Conservation (phyloP, 1,139 yeast genomes). For the Yamadazyma buinensis region DNA sequence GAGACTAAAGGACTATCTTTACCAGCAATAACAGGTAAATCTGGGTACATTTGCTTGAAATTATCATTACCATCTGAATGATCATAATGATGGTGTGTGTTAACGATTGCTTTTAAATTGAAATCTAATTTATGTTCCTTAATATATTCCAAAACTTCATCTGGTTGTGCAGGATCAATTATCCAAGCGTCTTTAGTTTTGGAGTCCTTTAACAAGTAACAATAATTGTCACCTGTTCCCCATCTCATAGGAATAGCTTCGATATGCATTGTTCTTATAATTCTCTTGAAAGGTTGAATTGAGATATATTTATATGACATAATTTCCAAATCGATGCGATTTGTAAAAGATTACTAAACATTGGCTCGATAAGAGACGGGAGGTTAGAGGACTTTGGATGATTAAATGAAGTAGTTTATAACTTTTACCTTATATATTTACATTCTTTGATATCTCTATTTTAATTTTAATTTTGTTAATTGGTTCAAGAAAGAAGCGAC, state of each 20-base stretch:
- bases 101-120: slow-evolving; percentile 70
- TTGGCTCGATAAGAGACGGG: too few relatives aligned
- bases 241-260: slow-evolving; percentile 88
- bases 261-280: slow-evolving; percentile 65
- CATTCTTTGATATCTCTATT: too few relatives aligned
- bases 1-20: slow-evolving; percentile 69
- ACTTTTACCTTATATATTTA: too few relatives aligned
- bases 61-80: slow-evolving; percentile 85
- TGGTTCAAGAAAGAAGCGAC: too few relatives aligned
- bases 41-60: slow-evolving; percentile 40
- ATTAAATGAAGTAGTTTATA: too few relatives aligned
- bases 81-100: slow-evolving; percentile 94
- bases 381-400: too few relatives aligned
- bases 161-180: slow-evolving; percentile 89
- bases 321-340: not conserved
- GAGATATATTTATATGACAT: not conserved
- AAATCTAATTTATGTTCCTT: slow-evolving; percentile 22
- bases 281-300: not conserved
- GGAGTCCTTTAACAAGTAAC: slow-evolving; percentile 73
- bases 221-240: slow-evolving; percentile 90
- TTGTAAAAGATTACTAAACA: not conserved
- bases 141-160: slow-evolving; percentile 41
- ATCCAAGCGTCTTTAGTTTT: slow-evolving; percentile 70
- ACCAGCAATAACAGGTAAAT: slow-evolving; percentile 81
- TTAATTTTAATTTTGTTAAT: too few relatives aligned